A percentile compares a stretch with the other conserved stretches of the same genome.
Evolutionary conservation across 2,329 filamentous ascomycete species (phyloP).

Genomic region (Exserohilum rostratum): DNA sequence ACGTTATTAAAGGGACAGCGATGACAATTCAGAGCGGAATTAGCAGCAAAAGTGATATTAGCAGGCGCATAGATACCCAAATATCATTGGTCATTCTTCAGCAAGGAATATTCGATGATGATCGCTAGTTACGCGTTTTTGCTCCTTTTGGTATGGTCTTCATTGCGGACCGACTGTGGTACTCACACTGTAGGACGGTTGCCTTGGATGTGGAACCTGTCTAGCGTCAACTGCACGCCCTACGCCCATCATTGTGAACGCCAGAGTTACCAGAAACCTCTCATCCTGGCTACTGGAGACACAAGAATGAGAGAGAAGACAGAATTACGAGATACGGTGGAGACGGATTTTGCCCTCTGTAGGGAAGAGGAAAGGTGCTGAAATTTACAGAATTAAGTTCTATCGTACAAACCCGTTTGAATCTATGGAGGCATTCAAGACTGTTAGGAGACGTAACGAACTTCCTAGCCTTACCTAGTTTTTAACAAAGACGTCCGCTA

Average conservation of each 20-base stretch:
- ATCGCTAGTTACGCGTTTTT: not conserved
- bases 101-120: not conserved
- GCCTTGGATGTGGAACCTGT: not conserved
- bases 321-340: no score
- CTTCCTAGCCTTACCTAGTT: no score
- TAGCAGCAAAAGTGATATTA: not conserved
- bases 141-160: not conserved
- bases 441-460: no score
- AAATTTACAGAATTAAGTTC: no score
- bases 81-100: not conserved
- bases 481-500: no score
- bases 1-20: constrained; percentile 30
- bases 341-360: no score
- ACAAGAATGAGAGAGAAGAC: no score
- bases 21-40: not conserved
- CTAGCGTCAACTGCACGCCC: not conserved
- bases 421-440: no score
- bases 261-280: no score
- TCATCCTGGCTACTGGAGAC: no score
- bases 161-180: not conserved
- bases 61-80: constrained; percentile 19
- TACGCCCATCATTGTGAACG: not conserved
- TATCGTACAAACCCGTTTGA: no score
- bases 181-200: not conserved
- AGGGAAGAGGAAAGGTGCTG: no score